Conservation (phyloP, 164 flowering plant species). For the Vitis labrusca region DNA sequence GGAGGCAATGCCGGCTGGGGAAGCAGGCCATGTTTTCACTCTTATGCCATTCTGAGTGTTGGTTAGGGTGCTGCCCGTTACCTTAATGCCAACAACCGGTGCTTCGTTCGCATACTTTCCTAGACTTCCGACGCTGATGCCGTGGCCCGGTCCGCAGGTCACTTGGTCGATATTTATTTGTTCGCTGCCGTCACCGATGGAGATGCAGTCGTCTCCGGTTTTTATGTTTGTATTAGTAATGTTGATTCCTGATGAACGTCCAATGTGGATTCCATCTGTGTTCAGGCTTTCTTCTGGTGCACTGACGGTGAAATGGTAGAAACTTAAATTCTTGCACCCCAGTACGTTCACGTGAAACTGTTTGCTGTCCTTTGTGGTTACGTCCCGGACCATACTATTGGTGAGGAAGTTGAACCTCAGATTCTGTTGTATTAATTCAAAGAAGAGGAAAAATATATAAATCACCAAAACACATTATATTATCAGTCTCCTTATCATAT, state of each 20-base stretch:
- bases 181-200: slow-evolving; percentile 46
- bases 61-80: slow-evolving; percentile 38
- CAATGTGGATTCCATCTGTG: slow-evolving; percentile 72
- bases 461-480: not conserved
- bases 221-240: slow-evolving; percentile 24
- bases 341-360: slow-evolving; percentile 38
- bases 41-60: slow-evolving; percentile 45
- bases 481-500: not conserved
- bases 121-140: slow-evolving; percentile 58
- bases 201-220: slow-evolving; percentile 72
- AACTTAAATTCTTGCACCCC: slow-evolving; percentile 29
- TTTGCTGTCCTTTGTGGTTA: slow-evolving; percentile 47
- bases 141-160: slow-evolving; percentile 62
- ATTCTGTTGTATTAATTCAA: slow-evolving; percentile 24
- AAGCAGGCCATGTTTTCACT: slow-evolving; percentile 35
- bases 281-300: slow-evolving; percentile 46
- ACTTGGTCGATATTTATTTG: slow-evolving; percentile 16
- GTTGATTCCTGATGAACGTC: slow-evolving; percentile 25
- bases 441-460: too few species aligned
- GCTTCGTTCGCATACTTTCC: slow-evolving; percentile 42
- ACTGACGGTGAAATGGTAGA: slow-evolving; percentile 21
- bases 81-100: slow-evolving; percentile 24
- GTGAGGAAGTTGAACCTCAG: slow-evolving; percentile 35
- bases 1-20: slow-evolving; percentile 4
- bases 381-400: slow-evolving; percentile 20